Base-by-base conservation (phyloP, 345 rosid species). In the Ceriops tagal region DNA sequence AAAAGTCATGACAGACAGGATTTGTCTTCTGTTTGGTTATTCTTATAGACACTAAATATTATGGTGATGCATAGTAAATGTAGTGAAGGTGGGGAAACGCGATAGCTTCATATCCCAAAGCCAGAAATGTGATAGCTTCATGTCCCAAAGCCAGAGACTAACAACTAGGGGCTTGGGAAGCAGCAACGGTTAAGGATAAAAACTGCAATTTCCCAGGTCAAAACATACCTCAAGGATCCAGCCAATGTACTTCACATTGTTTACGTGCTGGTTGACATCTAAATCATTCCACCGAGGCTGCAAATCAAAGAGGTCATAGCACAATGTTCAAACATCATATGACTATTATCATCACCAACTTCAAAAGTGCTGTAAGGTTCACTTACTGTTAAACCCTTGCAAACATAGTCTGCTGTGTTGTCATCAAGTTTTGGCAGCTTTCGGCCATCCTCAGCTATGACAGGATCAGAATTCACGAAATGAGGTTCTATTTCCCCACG, bases 241-340 rank as follows among this genome's bases (percentile, higher is more conserved):
- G 62, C 96, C 92, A 19, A 96, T 82, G 84, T 96, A 96, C 77
- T 96, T 96, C 71, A 96, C 99, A 84, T 96, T 96, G 81, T 96
- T 96, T 61, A 92, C 99, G 75, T 96, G 99, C 78, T 96, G 98
- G 83, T 96, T 96, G 75, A 92, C 89, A 86, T 96, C 99, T 63
- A 96, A 69, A 77, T 96, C 99, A 67, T 87, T 86, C 99, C 99
- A 96, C 61, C 92, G 73, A 64, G 99, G 98, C 99, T 96, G 92
- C 68, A 78, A 73, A 73, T 70, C 47, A 57, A 21, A 37, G 46
- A 63, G 71, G 7, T 26, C 5, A 53, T 8, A 63, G 46, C 19
- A 35, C 31, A 39, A 43, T 10, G 68, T 46, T 19, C 30, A 56
- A 21, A 61, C 28, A 49, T 5, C 43, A 46, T 13, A 24, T n/a